Evolutionary conservation across 2,329 filamentous ascomycete genomes (phyloP), one percentile per base, ranked within the genome.

Genomic region (Fonsecaea nubica): DNA sequence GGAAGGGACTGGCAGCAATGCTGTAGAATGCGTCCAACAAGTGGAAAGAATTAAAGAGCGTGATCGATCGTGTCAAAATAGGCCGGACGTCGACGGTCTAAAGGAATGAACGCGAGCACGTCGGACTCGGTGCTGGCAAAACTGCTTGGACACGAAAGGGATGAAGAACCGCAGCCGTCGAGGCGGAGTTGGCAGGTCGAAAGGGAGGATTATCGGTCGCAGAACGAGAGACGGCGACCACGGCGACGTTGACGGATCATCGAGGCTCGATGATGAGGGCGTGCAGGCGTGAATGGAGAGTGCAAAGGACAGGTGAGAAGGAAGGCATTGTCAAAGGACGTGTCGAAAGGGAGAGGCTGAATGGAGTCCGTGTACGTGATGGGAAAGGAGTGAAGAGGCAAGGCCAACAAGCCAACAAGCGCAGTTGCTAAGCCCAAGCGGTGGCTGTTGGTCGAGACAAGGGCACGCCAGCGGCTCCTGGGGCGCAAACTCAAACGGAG

Each of bases 221-320:
- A 61, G 62, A 72, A 68, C 53, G 70, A 72, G 66, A 68, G 69
- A 69, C 58, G 65, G 71, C 72, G 72, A 74, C 71, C 72, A 73
- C 67, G 71, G 71, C 72, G 72, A 73, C 70, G 68, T 69, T 69
- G 70, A 72, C 69, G 66, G 64, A 70, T 69, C 71, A 73, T 73
- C 65, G 66, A 69, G 69, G 67, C 69, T 71, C 70, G 66, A 68
- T 62, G 69, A 52, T 50, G 63, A 70, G 54, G 56, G 58, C 45
- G 67, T 64, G 40, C 38, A 45, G 58, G 52, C 32, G 57, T 59
- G 53, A 64, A 48, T 35, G 52, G 53, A 30, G 38, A 36, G 40
- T 61, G 63, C 40, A 50, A 38, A 60, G 57, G 35, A 45, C 58
- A 54, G 40, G n/a, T 13, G 58, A 32, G 50, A 66, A 42, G 32